Base-by-base conservation (phyloP, 2,329 filamentous ascomycete species). In the Ophiocordyceps camponoti-floridani region DNA sequence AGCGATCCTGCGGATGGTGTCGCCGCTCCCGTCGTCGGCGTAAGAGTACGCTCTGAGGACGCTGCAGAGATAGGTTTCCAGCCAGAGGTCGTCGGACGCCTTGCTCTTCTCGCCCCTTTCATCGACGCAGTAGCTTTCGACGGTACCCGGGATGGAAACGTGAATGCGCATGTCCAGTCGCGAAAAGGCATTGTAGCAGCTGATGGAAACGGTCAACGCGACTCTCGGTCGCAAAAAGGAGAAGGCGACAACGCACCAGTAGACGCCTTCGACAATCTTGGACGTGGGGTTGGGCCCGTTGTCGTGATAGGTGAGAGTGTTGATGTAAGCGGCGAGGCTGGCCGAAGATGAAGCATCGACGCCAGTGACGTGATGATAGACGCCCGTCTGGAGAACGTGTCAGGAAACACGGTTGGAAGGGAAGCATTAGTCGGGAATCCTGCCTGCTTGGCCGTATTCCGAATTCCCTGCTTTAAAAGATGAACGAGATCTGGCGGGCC, bases 141-240 rank as follows among this genome's bases (percentile, higher is more conserved):
- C 86, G 10, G 84, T 91, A 48, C 91, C 91, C 16, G 91, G 91
- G 51, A 98, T 96, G 51, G 88, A 89, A 47, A 98, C 89, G 58
- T 96, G 88, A 12, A 98, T 89, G 48, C 91, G 86, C 91, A 98
- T 98, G 58, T 98, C 91, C 44, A 96, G 73, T 51, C 93, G 78
- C 5, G 91, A 96, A 63, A 98, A 95, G 51, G 91, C 91, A 84
- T 98, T 98, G 73, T 98, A 98, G 65, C 91, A 98, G 66, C 70
- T 73, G 47, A 9, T 8, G 11, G 4, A 13, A 43, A 54, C 40
- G 51, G 52, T 51, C 43, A 53, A 46, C 40, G 14, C 13, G 6
- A n/a, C 14, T 19, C 5, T 37, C 14, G 12, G 9, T 11, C 23
- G 23, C 12, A 13, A 16, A 16, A 5, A 28, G 23, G 12, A n/a